phyloP scores from a whole-genome alignment of 2,329 filamentous ascomycete species.

The Leptographium lundbergii region DNA sequence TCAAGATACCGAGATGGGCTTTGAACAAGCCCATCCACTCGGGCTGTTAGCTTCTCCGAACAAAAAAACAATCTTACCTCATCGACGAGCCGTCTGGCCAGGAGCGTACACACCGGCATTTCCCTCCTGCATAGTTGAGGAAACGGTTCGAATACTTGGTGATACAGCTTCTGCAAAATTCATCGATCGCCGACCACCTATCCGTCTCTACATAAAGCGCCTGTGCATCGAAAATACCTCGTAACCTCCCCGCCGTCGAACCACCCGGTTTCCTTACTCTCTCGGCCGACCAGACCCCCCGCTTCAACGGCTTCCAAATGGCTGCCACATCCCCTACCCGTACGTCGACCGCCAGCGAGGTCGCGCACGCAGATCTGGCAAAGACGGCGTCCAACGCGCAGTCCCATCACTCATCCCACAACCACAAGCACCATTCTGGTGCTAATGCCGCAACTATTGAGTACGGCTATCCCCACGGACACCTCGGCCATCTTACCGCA shows the following conservation, averaged over 20 bases:
- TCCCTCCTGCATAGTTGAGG: not conserved
- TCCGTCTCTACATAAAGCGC: not conserved
- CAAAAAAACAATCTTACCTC: not conserved
- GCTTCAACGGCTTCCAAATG: not conserved
- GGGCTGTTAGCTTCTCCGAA: not conserved
- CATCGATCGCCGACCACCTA: not conserved
- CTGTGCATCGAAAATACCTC: not conserved
- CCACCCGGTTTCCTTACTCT: not conserved
- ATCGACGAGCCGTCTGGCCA: not conserved
- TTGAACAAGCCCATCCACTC: not conserved
- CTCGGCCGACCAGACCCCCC: not conserved
- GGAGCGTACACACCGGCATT: not conserved
- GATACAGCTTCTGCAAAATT: not conserved
- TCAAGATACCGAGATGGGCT: not conserved
- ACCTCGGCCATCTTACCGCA: constrained; percentile 62
- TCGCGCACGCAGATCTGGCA: not conserved
- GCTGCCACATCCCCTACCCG: not conserved
- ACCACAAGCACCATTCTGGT: not conserved
- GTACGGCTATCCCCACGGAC: constrained; percentile 57
- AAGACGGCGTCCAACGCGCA: not conserved
- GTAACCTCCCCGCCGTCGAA: not conserved
- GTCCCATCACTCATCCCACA: not conserved
- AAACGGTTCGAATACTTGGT: not conserved
- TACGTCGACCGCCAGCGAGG: not conserved
- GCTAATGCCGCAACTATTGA: constrained; percentile 15